A percentile compares a stretch with the other conserved stretches of the same genome.
phyloP scores from a whole-genome alignment of 2,329 filamentous ascomycete species.

The Ambrosiella beaveri region DNA sequence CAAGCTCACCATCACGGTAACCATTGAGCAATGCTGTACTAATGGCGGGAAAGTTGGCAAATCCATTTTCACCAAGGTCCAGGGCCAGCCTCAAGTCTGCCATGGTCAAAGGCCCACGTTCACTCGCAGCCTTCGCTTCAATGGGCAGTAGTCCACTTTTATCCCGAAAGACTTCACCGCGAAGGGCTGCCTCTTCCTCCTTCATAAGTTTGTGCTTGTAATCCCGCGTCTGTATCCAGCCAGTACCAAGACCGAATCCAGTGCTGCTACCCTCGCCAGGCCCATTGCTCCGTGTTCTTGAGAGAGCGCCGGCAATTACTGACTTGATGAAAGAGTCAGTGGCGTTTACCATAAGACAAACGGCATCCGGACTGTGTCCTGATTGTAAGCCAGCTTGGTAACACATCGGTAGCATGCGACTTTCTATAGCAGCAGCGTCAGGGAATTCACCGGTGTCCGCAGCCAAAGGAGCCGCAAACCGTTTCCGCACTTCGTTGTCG shows the following conservation, averaged over 20 bases:
- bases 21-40: constrained; percentile 51
- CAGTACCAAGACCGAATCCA: constrained; percentile 46
- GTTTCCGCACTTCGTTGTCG: constrained; percentile 50
- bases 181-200: constrained; percentile 56
- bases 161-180: constrained; percentile 59
- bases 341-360: constrained; percentile 46
- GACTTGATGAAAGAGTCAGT: constrained; percentile 53
- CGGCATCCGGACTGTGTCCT: constrained; percentile 42
- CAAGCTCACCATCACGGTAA: constrained; percentile 61
- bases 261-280: constrained; percentile 44
- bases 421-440: constrained; percentile 43
- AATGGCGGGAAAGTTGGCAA: constrained; percentile 63
- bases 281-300: constrained; percentile 46
- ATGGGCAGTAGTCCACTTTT: constrained; percentile 63
- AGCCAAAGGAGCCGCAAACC: constrained; percentile 45
- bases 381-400: constrained; percentile 46
- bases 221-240: constrained; percentile 61
- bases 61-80: constrained; percentile 55
- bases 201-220: constrained; percentile 57
- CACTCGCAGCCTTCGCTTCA: constrained; percentile 59
- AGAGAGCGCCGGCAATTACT: constrained; percentile 43
- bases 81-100: constrained; percentile 63
- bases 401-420: constrained; percentile 50
- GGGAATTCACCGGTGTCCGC: constrained; percentile 54
- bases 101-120: constrained; percentile 55